These are phyloP conservation scores for Picea glauca DNA, from an alignment of 75 land plant genomes.

Conservation along the genomic window DNA sequence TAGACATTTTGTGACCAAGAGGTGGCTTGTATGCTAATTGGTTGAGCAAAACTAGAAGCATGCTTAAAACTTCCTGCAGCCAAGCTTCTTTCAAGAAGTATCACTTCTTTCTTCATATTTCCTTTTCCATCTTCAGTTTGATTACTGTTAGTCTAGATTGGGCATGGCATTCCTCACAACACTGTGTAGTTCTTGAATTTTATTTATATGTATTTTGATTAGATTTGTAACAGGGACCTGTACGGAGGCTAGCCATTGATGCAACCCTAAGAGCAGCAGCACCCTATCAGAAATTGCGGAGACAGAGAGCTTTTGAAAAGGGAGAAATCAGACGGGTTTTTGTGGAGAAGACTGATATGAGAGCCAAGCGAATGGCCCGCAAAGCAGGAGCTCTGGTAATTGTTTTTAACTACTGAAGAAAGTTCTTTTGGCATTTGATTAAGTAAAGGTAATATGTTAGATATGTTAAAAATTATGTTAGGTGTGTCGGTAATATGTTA, in stretches of 20 bases:
- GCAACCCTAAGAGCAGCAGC: conserved; percentile 99
- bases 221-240: conserved; percentile 65
- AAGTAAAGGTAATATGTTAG: not conserved
- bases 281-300: conserved; percentile 87
- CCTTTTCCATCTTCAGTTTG: not conserved
- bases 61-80: not conserved
- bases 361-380: conserved; percentile 94
- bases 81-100: not conserved
- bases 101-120: not conserved
- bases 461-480: not conserved
- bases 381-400: conserved; percentile 97
- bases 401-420: not conserved
- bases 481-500: not conserved
- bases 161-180: not conserved
- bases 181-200: conserved; percentile 3
- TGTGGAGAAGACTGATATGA: conserved; percentile 94
- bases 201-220: not conserved
- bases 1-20: not conserved
- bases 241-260: conserved; percentile 92
- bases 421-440: not conserved
- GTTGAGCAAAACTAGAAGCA: not conserved
- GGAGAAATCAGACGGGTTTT: conserved; percentile 60
- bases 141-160: not conserved
- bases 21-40: not conserved
- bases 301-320: conserved; percentile 57